Evolutionary conservation across 75 land plant genomes (phyloP), one percentile per base, ranked within the genome.

Genomic region (Isoetes taiwanensis): DNA sequence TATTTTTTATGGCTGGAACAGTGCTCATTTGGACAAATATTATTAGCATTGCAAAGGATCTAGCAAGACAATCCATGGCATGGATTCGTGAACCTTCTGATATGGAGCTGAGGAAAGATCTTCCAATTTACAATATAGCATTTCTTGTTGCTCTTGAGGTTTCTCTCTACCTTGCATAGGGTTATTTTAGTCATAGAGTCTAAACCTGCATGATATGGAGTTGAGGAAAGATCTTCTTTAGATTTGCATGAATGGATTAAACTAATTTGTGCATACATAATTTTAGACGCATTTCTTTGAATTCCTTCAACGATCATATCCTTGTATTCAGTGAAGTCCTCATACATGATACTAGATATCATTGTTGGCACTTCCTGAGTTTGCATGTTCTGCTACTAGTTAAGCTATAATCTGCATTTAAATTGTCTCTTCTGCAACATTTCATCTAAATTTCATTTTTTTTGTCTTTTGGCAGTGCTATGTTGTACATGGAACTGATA

Each of bases 91-190:
- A 9, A 31, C 55, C 66, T 1, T 5, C 5, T 23, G 73, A 67
- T 32, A 11, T 9, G 1, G 16, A 32, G 23, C n/a, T 69, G 46
- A 76, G 68, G 61, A 32, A 69, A 35, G 68, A 59, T 1, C 66
- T 90, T 32, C 55, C 86, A 67, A 59, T 53, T 32, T 86, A 86
- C 63, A 70, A 83, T 28, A 64, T 83, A 70, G 82, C 86, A 1
- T 83, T 85, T 34, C 96, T 94, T 0, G 50, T 80, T 32, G 78
- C 84, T 42, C 94, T 90, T 12, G 80, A 83, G 94, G 88, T 82
- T 5, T 54, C 2, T 52, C 23, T 23, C 33, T 16, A 23, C 39
- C 14, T 37, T 14, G 14, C 9, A 14, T 37, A 10, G 39, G 9
- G 14, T 10, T 37, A 14, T 37, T 37, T 37, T 10, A 37, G 14